phyloP scores from a whole-genome alignment of 1,139 yeast species.

The Sugiyamaella novakii region DNA sequence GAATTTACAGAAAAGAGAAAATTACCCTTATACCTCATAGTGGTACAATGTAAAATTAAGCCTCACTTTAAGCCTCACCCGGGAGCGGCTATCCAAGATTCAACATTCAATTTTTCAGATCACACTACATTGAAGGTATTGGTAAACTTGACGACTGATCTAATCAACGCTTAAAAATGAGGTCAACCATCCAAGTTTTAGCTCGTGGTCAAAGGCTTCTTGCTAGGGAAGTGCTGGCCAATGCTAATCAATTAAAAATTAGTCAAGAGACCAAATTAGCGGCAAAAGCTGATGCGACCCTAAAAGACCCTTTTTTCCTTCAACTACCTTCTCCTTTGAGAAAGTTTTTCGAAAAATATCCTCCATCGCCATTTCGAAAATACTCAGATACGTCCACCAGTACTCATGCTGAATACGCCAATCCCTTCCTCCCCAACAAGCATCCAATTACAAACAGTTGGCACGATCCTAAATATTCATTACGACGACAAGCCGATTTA shows the following conservation, averaged over 20 bases:
- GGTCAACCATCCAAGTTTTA: constrained; percentile 26
- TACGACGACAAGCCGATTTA: constrained; percentile 82
- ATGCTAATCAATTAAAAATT: constrained; percentile 28
- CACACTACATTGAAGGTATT: not conserved
- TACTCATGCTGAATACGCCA: constrained; percentile 67
- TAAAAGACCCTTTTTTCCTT: constrained; percentile 35
- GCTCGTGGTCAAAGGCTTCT: constrained; percentile 33
- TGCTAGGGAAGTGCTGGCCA: constrained; percentile 35
- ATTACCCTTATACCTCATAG: not conserved
- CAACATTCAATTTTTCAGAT: constrained; percentile 5
- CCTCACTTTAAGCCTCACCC: not conserved
- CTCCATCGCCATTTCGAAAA: constrained; percentile 76
- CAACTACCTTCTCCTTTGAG: constrained; percentile 70
- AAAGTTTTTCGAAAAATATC: constrained; percentile 76
- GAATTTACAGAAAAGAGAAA: not conserved
- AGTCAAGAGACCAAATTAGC: constrained; percentile 19
- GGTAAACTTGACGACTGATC: not conserved
- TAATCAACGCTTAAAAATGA: constrained; percentile 28
- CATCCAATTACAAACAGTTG: constrained; percentile 78
- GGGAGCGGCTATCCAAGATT: not conserved
- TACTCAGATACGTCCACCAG: constrained; percentile 68
- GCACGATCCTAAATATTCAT: constrained; percentile 77
- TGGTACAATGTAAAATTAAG: not conserved
- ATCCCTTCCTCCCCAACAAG: constrained; percentile 86
- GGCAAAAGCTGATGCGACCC: constrained; percentile 19